Percentiles rank a stretch among this genome's conserved stretches.
Conservation (phyloP, 2,329 filamentous ascomycete genomes). For the Ophiocordyceps sinensis region DNA sequence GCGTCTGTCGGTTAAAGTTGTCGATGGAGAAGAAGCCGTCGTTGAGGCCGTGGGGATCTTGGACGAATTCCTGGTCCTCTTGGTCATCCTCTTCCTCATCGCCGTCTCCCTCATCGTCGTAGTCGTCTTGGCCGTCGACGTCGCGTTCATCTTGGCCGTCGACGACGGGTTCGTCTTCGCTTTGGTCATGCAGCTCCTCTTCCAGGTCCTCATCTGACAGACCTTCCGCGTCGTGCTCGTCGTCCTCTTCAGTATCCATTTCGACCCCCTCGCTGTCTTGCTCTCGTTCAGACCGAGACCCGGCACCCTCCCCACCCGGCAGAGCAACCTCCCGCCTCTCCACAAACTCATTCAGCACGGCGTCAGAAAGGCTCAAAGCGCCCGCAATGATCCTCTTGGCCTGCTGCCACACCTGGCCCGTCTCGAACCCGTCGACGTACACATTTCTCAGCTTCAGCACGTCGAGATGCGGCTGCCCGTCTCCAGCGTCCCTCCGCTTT, state of each 20-base stretch:
- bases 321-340: slow-evolving; percentile 29
- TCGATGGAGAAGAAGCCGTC: slow-evolving; percentile 98
- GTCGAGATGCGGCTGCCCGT: slow-evolving; percentile 26
- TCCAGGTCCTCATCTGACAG: slow-evolving; percentile 8
- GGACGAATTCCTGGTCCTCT: slow-evolving; percentile 30
- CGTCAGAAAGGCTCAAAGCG: slow-evolving; percentile 33
- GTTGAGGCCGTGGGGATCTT: slow-evolving; percentile 70
- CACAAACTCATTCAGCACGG: slow-evolving; percentile 33
- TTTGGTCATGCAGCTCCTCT: slow-evolving; percentile 11
- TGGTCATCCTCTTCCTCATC: slow-evolving; percentile 21
- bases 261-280: slow-evolving; percentile 17
- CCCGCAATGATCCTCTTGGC: slow-evolving; percentile 63
- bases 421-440: slow-evolving; percentile 75
- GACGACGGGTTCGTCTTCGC: slow-evolving; percentile 18
- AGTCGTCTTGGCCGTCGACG: slow-evolving; percentile 20
- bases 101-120: slow-evolving; percentile 18
- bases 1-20: slow-evolving; percentile 88
- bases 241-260: slow-evolving; percentile 14
- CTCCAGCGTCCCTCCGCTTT: slow-evolving; percentile 45
- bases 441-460: slow-evolving; percentile 68
- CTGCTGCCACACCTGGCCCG: slow-evolving; percentile 89
- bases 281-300: slow-evolving; percentile 12
- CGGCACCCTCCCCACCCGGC: slow-evolving; percentile 4
- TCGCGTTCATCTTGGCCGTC: slow-evolving; percentile 20
- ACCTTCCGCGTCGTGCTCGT: slow-evolving; percentile 9